Base-by-base conservation (phyloP, 345 rosid genomes). In the Eucalyptus cladocalyx region DNA sequence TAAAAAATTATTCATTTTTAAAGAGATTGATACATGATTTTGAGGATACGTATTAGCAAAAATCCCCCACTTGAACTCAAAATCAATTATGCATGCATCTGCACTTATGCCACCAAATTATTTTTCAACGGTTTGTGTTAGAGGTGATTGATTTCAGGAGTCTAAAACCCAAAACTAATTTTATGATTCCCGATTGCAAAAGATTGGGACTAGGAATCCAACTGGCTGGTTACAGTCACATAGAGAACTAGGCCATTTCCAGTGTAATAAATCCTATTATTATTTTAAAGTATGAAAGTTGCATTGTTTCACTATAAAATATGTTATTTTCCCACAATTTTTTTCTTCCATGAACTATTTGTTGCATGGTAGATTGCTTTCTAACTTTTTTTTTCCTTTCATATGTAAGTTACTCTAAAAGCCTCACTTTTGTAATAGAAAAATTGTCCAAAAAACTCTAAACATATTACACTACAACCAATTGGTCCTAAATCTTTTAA, bases 221-320 rank as follows among this genome's bases (percentile, higher is more conserved):
- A n/a, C 40, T n/a, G 5, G 18, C 11, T 18, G 5, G 76, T n/a
- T 65, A 32, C 37, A 15, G 0, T n/a, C 76, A 65, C 21, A 6
- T 9, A 7, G 18, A 3, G 16, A 6, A 62, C 34, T 16, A 30
- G 9, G 2, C 32, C 72, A 62, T 62, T 30, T 62, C 32, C 17
- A 53, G 19, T 30, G 72, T 14, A 30, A 30, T 26, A 14, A 62
- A 62, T 30, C 34, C 0, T 65, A n/a, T 65, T 65, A 65, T 65
- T n/a, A 65, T 65, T 16, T n/a, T 34, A 65, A 65, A 65, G 40
- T n/a, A 65, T 65, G 34, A 7, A 65, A 65, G 11, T n/a, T n/a
- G 34, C 76, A 65, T n/a, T 0, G 34, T 65, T 32, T 15, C 76
- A 65, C 2, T 53, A n/a, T 34, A 65, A 14, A 65, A n/a, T n/a